Evolutionary conservation across 1,284 basidiomycete genomes (phyloP).

Genomic region (Veloboletus limbatus): DNA sequence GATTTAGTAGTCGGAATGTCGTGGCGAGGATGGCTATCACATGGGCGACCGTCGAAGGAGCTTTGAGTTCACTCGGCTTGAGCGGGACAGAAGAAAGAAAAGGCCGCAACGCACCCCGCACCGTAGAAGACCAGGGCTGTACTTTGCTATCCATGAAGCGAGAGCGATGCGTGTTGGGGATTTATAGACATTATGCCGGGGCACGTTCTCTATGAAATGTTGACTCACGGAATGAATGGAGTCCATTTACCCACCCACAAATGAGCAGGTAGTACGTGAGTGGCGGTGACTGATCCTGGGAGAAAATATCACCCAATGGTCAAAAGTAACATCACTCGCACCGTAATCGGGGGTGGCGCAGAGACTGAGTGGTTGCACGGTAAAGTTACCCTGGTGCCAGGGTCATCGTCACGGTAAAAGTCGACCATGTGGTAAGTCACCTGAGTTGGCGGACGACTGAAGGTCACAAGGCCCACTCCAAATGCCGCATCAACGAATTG

Average conservation of each 20-base stretch:
- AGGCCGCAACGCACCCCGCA: neutral
- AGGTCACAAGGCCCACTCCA: too few relatives aligned
- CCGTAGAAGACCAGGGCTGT: neutral
- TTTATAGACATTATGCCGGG: neutral
- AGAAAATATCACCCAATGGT: neutral
- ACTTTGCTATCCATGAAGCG: neutral
- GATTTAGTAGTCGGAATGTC: constrained; percentile 21
- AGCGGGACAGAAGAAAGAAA: neutral
- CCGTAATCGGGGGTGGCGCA: neutral
- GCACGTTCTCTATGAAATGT: neutral
- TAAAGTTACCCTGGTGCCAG: neutral
- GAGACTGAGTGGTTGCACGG: neutral
- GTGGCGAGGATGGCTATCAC: constrained; percentile 19
- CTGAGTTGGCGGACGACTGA: too few relatives aligned
- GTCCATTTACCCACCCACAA: neutral
- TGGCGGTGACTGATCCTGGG: constrained; percentile 2
- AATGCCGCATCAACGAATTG: too few relatives aligned
- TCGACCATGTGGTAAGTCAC: too few relatives aligned
- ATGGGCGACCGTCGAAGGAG: constrained; percentile 20
- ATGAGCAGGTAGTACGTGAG: constrained; percentile 1
- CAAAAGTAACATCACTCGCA: neutral
- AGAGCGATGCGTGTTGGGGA: neutral
- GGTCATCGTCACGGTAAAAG: neutral
- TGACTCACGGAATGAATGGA: neutral
- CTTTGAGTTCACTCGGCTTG: constrained; percentile 5